Evolutionary conservation across 73 alveolate species (phyloP), one percentile per base, ranked within the genome.

Genomic region (Paramecium primaurelia): DNA sequence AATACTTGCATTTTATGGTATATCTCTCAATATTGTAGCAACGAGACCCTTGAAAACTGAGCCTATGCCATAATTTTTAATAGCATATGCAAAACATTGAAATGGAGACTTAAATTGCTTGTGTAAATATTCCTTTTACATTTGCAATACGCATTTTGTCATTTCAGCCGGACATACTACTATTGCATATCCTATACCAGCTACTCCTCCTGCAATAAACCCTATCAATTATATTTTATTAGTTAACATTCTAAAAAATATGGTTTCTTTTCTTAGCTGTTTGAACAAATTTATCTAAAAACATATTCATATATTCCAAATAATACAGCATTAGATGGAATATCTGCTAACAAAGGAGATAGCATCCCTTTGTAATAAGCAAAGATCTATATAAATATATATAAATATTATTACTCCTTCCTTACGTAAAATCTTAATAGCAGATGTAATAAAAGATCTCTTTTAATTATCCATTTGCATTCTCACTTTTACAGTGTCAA

Each of bases 1-100:
- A 1, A n/a, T 68, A 68, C 84, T 34, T 68, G 84, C 84, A 68
- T 68, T 68, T 75, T 75, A 22, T 14, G 88, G 88, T n/a, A 75
- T 37, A 75, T 75, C 88, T 75, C 88, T 75, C 37, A 75, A 36
- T 20, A 75, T 75, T 16, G 88, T 75, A 34, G 88, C 58, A 10
- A 22, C 60, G 2, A 37, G 37, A 34, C 88, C 88, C 49, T 75
- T 75, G 14, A 75, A 75, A 8, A 75, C 60, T 75, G 88, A 75
- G 34, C 20, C 20, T 0, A 75, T 75, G 22, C 88, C 88, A 22
- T 75, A 37, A 34, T 75, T 75, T 75, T 45, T 36, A 2, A 75
- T 30, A 0, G 9, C 42, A 34, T 75, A 34, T 32, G 58, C 20
- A 37, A 26, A 34, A 40, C 88, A 75, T 14, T 75, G 7, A 40